Evolutionary conservation across 1,284 basidiomycete genomes (phyloP).

Genomic region (Cutaneotrichosporon cutaneum): DNA sequence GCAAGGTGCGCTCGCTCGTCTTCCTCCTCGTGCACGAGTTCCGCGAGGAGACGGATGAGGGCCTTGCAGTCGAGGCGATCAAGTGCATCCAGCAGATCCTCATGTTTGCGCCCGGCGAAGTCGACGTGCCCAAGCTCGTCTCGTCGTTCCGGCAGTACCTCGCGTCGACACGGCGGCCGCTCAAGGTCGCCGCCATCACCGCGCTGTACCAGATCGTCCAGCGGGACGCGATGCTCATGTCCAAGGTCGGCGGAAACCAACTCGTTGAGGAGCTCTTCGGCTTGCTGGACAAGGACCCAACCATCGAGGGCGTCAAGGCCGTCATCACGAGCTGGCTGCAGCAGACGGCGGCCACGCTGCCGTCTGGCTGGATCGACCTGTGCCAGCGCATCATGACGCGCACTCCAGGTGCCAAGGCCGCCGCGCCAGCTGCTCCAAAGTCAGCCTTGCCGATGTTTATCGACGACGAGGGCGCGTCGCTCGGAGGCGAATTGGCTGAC

Average conservation of each 20-base stretch:
- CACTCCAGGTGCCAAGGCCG: slow-evolving; percentile 63
- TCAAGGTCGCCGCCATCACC: slow-evolving; percentile 92
- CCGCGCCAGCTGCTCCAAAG: background rate
- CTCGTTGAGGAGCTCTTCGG: slow-evolving; percentile 93
- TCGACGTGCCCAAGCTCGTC: slow-evolving; percentile 75
- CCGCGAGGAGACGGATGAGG: slow-evolving; percentile 79
- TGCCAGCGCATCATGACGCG: slow-evolving; percentile 90
- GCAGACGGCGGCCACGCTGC: slow-evolving; percentile 88
- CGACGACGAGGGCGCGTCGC: slow-evolving; percentile 88
- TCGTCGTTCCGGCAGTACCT: slow-evolving; percentile 71
- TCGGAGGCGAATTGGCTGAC: slow-evolving; percentile 58
- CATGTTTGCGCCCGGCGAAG: slow-evolving; percentile 85
- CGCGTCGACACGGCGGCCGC: slow-evolving; percentile 71
- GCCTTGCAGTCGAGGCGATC: slow-evolving; percentile 87
- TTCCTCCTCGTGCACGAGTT: slow-evolving; percentile 85
- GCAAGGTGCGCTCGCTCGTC: slow-evolving; percentile 74
- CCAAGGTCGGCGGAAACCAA: slow-evolving; percentile 86
- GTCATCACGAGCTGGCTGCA: slow-evolving; percentile 94
- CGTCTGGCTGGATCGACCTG: slow-evolving; percentile 96
- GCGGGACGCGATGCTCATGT: slow-evolving; percentile 87
- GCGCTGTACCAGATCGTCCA: slow-evolving; percentile 96
- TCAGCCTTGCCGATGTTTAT: slow-evolving; percentile 52
- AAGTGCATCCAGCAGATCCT: slow-evolving; percentile 94
- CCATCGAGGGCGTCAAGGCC: slow-evolving; percentile 88
- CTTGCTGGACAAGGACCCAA: slow-evolving; percentile 87